Evolutionary conservation across 179 eudicot species (phyloP), one percentile per base, ranked within the genome.

Genomic region (Actinidia polygama): DNA sequence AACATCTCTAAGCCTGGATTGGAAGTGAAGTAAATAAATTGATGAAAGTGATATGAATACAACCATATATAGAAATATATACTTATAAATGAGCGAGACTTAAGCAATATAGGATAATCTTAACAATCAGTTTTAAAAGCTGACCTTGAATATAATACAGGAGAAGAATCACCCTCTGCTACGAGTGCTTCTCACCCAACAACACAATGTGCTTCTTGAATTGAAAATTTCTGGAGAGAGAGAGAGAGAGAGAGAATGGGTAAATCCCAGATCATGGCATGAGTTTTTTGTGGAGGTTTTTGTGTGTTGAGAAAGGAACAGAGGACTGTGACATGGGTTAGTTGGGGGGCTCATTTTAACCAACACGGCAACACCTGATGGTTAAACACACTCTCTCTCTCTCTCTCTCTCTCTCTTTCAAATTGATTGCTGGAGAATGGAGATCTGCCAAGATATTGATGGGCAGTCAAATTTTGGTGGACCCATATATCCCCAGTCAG

Each of bases 21-120:
- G 89, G 85, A 90, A 93, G 89, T 85, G 84, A 91, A 93, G 94
- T 71, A 90, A 71, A 77, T 70, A 78, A 84, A 77, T 80, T 81
- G 89, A 87, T 87, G 96, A 90, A 53, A 85, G 44, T 66, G 92
- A 89, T 53, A 84, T 68, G 78, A 53, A 76, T 59, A 58, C 70
- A 62, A 53, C 73, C 47, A 69, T n/a, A 44, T 8, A 72, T 53
- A 57, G 49, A 75, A 55, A 30, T 68, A 61, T 36, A 47, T 24
- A 63, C 15, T 47, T 11, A 70, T 36, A 64, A 8, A 55, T 76
- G 87, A 85, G 91, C 89, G 67, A 68, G 86, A 83, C 58, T 11
- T 49, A 87, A 87, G 93, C 86, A 86, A 89, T 80, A 74, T 1
- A 7, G 12, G 50, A 69, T 16, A 10, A 67, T 26, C 26, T 18